Evolutionary conservation across 1,284 basidiomycete genomes (phyloP), one percentile per base, ranked within the genome.

Genomic region (Trichosporon coremiiforme): DNA sequence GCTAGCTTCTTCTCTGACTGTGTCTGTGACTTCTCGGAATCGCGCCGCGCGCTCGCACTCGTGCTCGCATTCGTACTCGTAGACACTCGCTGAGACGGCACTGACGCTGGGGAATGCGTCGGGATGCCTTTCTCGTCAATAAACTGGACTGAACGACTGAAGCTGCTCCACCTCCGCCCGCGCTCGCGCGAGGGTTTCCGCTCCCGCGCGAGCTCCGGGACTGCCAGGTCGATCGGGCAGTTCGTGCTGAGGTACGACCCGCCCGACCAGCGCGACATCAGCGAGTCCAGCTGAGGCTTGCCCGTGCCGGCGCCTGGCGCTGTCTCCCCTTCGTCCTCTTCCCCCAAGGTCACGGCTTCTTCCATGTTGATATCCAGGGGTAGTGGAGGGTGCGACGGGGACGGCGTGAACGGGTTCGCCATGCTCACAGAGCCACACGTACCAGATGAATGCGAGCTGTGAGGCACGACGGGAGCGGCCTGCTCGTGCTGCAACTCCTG

Each of bases 401-500:
- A 36, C 64, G 25, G n/a, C 29, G 45, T 38, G 33, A 17, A 22
- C 47, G 20, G 66, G 17, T n/a, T 29, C 2, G 15, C 15, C 31
- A 5, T 31, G 8, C 4, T 17, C 15, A 9, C 10, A 15, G 29
- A n/a, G 17, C 8, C 17, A 35, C 29, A 62, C 57, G 66, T 41
- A 62, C 41, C 66, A 36, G 36, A 25, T 31, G 45, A 33, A 35
- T 35, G 35, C n/a, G 33, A 33, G 29, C 60, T 62, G 60, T 33
- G 12, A 15, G 22, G 60, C 31, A n/a, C 36, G 0, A 35, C 9
- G 6, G 36, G 20, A 0, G 10, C 45, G 1, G 20, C 17, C 12
- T 25, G 22, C 41, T 31, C 13, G 15, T 33, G 29, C 15, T 62
- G 29, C 31, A n/a, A 2, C 17, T 13, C 29, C 31, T 62, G 57